Conservation (phyloP, 2,329 filamentous ascomycete species). For the Penicillium corylophilum region DNA sequence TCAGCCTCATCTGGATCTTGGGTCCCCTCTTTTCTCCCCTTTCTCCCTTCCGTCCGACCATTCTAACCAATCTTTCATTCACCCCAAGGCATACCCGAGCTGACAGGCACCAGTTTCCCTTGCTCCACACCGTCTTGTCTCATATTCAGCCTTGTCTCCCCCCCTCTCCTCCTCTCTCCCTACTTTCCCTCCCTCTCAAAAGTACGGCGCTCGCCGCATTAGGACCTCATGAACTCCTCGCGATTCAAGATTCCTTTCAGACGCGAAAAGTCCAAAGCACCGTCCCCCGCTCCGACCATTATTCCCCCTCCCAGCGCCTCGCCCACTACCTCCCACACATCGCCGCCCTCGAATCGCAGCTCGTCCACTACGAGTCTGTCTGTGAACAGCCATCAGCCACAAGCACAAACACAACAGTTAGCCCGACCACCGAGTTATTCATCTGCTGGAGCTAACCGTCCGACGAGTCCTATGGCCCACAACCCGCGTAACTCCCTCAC, state of each 20-base stretch:
- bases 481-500: constrained; percentile 37
- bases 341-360: constrained; percentile 42
- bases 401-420: constrained; percentile 45
- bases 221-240: constrained; percentile 52
- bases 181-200: constrained; percentile 10
- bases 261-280: constrained; percentile 52
- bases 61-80: neutral
- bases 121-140: constrained; percentile 11
- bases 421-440: constrained; percentile 65
- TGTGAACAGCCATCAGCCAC: constrained; percentile 47
- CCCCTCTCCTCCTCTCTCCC: constrained; percentile 16
- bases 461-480: constrained; percentile 54
- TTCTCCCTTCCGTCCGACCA: constrained; percentile 3
- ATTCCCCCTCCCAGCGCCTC: constrained; percentile 37
- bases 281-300: constrained; percentile 33
- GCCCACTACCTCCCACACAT: constrained; percentile 34
- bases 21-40: constrained; percentile 10
- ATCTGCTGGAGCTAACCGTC: constrained; percentile 49
- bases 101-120: constrained; percentile 11
- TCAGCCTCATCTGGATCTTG: constrained; percentile 8
- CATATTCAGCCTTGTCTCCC: constrained; percentile 15
- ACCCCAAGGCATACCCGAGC: neutral
- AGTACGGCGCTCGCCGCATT: constrained; percentile 27
- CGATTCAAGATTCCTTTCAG: constrained; percentile 51
- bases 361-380: constrained; percentile 52